Base-by-base conservation (phyloP, 805 yeast species). In the Ogataea degrootiae region DNA sequence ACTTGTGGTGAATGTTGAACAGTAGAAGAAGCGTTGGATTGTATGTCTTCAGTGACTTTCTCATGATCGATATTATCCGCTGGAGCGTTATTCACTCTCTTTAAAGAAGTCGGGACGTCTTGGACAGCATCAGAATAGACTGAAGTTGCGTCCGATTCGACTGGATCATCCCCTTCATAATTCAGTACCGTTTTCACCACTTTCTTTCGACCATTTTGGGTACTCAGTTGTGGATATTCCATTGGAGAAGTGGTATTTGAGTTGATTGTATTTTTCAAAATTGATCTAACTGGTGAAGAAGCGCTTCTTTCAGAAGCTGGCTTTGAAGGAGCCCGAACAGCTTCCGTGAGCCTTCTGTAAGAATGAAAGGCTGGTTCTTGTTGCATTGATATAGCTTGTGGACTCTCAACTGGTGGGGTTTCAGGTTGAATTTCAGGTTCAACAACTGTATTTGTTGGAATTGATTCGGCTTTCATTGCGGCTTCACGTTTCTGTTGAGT, bases 81-180 rank as follows among this genome's bases (percentile, higher is more conserved):
- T 19, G 31, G 2, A 16, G 29, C 17, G 16, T 26, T 9, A 2
- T 19, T 19, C 21, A 15, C n/a, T 22, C 6, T 21, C 19, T 14
- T 37, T 17, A 19, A 19, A 19, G 29, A 12, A 17, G 37, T 39
- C 39, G 41, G 39, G 16, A 49, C 43, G 23, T 53, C 60, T 35
- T 56, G 59, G 4, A 48, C 45, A 14, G 66, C 66, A 46, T 61
- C 66, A 1, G 64, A 58, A 34, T 60, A 60, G 1, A 56, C 50
- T 4, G 59, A 53, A 23, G 51, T 52, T 2, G 53, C 57, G n/a
- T 48, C 60, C 6, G 54, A 52, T 11, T 51, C 54, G 12, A 7
- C 31, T 26, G 44, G 53, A 8, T 45, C 55, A 16, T 39, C 44
- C 19, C 44, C 37, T 31, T 35, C 46, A 33, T 36, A 16, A 17